These are phyloP conservation scores for Diaporthe ampelina DNA, from an alignment of 2,329 filamentous ascomycete species.

Conservation along the genomic window DNA sequence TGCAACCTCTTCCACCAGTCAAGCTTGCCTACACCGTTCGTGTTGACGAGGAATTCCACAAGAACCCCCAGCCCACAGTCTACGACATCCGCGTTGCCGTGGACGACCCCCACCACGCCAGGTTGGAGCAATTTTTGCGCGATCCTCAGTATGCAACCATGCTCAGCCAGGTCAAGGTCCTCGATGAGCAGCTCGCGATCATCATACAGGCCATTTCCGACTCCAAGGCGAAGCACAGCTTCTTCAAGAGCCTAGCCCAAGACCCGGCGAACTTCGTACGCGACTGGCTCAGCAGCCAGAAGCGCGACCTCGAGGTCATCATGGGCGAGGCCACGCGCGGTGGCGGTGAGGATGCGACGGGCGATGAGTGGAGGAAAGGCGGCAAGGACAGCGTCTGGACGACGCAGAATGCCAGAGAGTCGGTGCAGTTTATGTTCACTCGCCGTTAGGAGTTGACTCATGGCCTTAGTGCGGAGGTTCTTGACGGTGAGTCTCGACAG, in stretches of 20 bases:
- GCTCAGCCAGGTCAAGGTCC: conserved; percentile 79
- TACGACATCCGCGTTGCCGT: conserved; percentile 91
- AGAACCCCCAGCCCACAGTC: conserved; percentile 81
- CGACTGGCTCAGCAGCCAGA: conserved; percentile 92
- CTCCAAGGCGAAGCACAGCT: conserved; percentile 91
- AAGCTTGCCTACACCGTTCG: conserved; percentile 93
- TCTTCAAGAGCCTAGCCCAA: conserved; percentile 82
- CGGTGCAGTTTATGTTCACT: conserved; percentile 70
- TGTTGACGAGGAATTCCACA: conserved; percentile 87
- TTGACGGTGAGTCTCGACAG: background rate
- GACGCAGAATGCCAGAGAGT: conserved; percentile 72
- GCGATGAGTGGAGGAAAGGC: conserved; percentile 78
- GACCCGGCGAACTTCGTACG: conserved; percentile 89
- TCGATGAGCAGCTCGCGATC: conserved; percentile 89
- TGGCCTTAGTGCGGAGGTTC: background rate
- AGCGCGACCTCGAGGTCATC: conserved; percentile 89
- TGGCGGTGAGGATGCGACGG: conserved; percentile 66
- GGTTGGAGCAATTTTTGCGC: conserved; percentile 74
- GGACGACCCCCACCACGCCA: conserved; percentile 83
- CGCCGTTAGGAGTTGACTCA: conserved; percentile 21
- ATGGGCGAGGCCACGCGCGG: conserved; percentile 83
- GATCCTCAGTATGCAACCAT: conserved; percentile 79
- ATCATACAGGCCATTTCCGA: conserved; percentile 86
- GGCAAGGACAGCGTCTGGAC: conserved; percentile 69
- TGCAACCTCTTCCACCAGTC: conserved; percentile 84